Evolutionary conservation across 1,139 yeast genomes (phyloP), one percentile per base, ranked within the genome.

Genomic region (Debaryomyces subglobosus): DNA sequence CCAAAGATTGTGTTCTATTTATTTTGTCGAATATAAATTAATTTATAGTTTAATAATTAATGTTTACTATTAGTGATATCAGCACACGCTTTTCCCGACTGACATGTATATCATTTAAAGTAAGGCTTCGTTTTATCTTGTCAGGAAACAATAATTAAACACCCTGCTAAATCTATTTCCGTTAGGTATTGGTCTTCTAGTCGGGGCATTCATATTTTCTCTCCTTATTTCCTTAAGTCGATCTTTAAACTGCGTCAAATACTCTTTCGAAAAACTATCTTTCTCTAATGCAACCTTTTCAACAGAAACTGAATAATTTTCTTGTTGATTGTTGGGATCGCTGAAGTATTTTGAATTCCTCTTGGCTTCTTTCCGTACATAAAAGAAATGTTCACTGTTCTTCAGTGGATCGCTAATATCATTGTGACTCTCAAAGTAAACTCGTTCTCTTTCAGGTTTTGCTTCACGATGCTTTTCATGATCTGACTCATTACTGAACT

Each of bases 141-240:
- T 20, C 43, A 40, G 43, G 21, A 40, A 40, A 21, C 43, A 40
- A 40, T 40, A 40, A 24, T 32, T 40, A 27, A 40, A 40, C 7
- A 40, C 43, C 21, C 43, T 40, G 21, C 43, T 40, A 13, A 40
- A 40, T n/a, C 43, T 10, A 40, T 40, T 40, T 21, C 36, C 36
- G 15, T 29, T 40, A n/a, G 12, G 25, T 10, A 30, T 23, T 8
- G 24, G 35, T 5, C 32, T 40, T 13, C 32, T 40, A 10, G 8
- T 20, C 20, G 15, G 8, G 6, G 43, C 10, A 8, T n/a, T 20
- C 13, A 32, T 35, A 13, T 40, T 40, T 15, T 40, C 43, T 12
- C 32, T 21, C 10, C 35, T 30, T 30, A 40, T 40, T 32, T 40
- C 43, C 10, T 40, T 40, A n/a, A 40, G 37, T 6, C 43, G 23